phyloP scores from a whole-genome alignment of 2,329 filamentous ascomycete genomes.

The Botrytis galanthina region DNA sequence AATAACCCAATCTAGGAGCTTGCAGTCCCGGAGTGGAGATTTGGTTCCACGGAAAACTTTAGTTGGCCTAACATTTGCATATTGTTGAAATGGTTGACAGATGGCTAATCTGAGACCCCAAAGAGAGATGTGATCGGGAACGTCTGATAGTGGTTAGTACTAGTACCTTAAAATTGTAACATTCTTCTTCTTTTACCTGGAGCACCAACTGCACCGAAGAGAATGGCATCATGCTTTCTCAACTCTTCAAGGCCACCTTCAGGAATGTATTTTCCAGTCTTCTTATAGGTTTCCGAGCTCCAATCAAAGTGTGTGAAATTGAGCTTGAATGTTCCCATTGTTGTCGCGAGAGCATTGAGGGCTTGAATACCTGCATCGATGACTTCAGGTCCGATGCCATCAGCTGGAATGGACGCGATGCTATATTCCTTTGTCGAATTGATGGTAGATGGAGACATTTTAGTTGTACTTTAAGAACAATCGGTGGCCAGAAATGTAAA shows the following conservation, averaged over 20 bases:
- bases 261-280: slow-evolving; percentile 58
- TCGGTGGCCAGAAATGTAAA: not conserved
- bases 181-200: slow-evolving; percentile 42
- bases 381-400: slow-evolving; percentile 65
- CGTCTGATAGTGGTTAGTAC: slow-evolving; percentile 42
- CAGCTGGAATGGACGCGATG: slow-evolving; percentile 60
- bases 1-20: slow-evolving; percentile 60
- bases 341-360: slow-evolving; percentile 49
- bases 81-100: slow-evolving; percentile 62
- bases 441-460: not conserved
- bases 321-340: slow-evolving; percentile 56
- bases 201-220: slow-evolving; percentile 60
- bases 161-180: not conserved
- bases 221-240: slow-evolving; percentile 56
- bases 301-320: slow-evolving; percentile 60
- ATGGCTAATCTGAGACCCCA: slow-evolving; percentile 64
- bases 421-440: slow-evolving; percentile 40
- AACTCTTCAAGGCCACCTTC: slow-evolving; percentile 54
- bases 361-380: slow-evolving; percentile 59
- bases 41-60: slow-evolving; percentile 56
- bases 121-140: slow-evolving; percentile 65
- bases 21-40: slow-evolving; percentile 50
- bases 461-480: not conserved
- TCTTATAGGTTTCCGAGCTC: slow-evolving; percentile 58
- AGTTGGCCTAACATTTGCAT: slow-evolving; percentile 64